Base-by-base conservation (phyloP, 2,329 filamentous ascomycete genomes). In the Exophiala alcalophila region DNA sequence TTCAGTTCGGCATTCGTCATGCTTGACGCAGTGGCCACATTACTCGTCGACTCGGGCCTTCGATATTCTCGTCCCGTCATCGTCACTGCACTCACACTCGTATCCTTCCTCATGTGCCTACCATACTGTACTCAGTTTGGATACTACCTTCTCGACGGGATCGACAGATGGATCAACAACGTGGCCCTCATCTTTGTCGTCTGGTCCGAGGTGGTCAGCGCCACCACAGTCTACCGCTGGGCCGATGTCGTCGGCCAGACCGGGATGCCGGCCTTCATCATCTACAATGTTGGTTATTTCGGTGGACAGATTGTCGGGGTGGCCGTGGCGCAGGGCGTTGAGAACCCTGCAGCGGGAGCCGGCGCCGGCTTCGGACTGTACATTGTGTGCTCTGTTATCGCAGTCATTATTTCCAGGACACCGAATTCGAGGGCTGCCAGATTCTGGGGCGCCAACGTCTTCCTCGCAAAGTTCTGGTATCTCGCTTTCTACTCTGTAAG, bases 1-100 rank as follows among this genome's bases (percentile, higher is more conserved):
- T 77, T 77, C 54, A 76, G 71, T 44, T 79, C 76, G 0, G 73
- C 76, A 1, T 79, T 79, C 45, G 76, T 74, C 33, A 77, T 80
- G 74, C 60, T 80, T 4, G 77, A 80, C 51, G 75, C 73, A 4
- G 65, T 73, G 4, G 72, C 73, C 5, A 80, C 76, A 0, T 55
- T 78, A 29, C 61, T 73, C 25, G 70, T 75, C 59, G 76, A 80
- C 45, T 66, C 71, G 0, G 72, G 74, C n/a, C 48, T 70, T 32
- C 69, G 71, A 51, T 56, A 62, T 10, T 71, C 69, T 2, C 65
- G 73, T 12, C 69, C 67, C 1, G 53, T 65, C 24, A 69, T 79
- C 6, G 75, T 77, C 25, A 77, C 73, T 0, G 57, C 44, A 0
- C 57, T 78, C 10, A 72, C 71, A 14, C 31, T 76, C 0, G 11